Conservation (phyloP, 306 rosid species). For the Sphenostylis stenocarpa region DNA sequence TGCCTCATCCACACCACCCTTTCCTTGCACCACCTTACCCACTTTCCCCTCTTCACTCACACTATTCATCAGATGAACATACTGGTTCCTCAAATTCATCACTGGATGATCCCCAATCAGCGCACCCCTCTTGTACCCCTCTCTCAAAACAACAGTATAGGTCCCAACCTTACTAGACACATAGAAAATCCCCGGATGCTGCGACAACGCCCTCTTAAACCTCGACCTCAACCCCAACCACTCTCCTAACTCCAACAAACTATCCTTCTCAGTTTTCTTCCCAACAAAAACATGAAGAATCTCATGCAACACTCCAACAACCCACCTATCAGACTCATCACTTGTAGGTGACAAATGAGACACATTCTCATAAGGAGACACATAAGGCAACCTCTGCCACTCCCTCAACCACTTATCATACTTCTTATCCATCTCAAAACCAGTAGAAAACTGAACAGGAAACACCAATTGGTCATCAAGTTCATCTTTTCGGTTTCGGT, state of each 20-base stretch:
- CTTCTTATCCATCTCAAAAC: slow-evolving; percentile 76
- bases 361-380: slow-evolving; percentile 76
- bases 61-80: slow-evolving; percentile 66
- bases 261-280: slow-evolving; percentile 72
- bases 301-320: slow-evolving; percentile 77
- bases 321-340: slow-evolving; percentile 79
- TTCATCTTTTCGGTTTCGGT: slow-evolving; percentile 25
- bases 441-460: slow-evolving; percentile 63
- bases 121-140: slow-evolving; percentile 82
- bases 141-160: slow-evolving; percentile 69
- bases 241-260: slow-evolving; percentile 62
- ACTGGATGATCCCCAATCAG: slow-evolving; percentile 52
- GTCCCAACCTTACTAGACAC: slow-evolving; percentile 69
- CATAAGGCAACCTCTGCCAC: slow-evolving; percentile 78
- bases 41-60: slow-evolving; percentile 49
- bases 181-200: slow-evolving; percentile 83
- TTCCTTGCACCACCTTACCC: slow-evolving; percentile 33
- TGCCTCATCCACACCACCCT: slow-evolving; percentile 38
- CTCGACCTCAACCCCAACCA: slow-evolving; percentile 72
- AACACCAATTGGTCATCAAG: slow-evolving; percentile 13
- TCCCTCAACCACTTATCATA: slow-evolving; percentile 72
- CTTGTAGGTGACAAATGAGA: slow-evolving; percentile 50
- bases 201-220: slow-evolving; percentile 70
- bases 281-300: slow-evolving; percentile 71
- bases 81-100: slow-evolving; percentile 61